A percentile compares a stretch with the other conserved stretches of the same genome.
Conservation (phyloP, 805 yeast species). For the Candida corydali region DNA sequence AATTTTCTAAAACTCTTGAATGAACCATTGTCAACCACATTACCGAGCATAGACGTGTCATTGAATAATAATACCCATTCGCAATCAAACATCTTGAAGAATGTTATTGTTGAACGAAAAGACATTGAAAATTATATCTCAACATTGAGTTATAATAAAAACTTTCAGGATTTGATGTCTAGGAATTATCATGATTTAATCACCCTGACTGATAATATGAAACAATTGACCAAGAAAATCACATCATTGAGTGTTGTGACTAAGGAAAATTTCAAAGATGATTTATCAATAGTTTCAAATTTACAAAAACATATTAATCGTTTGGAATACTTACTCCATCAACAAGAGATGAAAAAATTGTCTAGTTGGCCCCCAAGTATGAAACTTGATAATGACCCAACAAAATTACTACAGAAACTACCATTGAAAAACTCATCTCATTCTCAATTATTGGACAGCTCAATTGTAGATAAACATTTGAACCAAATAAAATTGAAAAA, state of each 20-base stretch:
- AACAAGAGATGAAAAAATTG: conserved; percentile 58
- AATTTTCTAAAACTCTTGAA: conserved; percentile 23
- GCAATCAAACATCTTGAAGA: conserved; percentile 31
- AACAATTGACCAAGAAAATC: conserved; percentile 27
- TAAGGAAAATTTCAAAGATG: conserved; percentile 12
- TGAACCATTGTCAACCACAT: conserved; percentile 9
- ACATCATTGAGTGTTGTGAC: conserved; percentile 22
- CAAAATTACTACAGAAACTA: conserved; percentile 21
- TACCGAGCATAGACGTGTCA: conserved; percentile 35
- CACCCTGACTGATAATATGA: conserved; percentile 35
- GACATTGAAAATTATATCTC: conserved; percentile 28
- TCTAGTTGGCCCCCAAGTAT: conserved; percentile 37
- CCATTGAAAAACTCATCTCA: not conserved
- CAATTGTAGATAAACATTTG: conserved; percentile 38
- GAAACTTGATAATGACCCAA: conserved; percentile 17
- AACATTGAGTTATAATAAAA: conserved; percentile 16
- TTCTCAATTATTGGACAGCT: conserved; percentile 27
- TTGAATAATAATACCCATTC: conserved; percentile 21
- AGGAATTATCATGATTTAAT: conserved; percentile 45
- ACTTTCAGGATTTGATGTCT: conserved; percentile 36
- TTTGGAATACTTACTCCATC: conserved; percentile 73
- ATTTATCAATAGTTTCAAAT: conserved; percentile 45
- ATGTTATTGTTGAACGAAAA: conserved; percentile 28
- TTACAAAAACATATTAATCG: conserved; percentile 71
- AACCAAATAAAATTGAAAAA: conserved; percentile 36